A percentile compares a stretch with the other conserved stretches of the same genome.
phyloP scores from a whole-genome alignment of 2,329 filamentous ascomycete genomes.

The Ophiostoma piceae region DNA sequence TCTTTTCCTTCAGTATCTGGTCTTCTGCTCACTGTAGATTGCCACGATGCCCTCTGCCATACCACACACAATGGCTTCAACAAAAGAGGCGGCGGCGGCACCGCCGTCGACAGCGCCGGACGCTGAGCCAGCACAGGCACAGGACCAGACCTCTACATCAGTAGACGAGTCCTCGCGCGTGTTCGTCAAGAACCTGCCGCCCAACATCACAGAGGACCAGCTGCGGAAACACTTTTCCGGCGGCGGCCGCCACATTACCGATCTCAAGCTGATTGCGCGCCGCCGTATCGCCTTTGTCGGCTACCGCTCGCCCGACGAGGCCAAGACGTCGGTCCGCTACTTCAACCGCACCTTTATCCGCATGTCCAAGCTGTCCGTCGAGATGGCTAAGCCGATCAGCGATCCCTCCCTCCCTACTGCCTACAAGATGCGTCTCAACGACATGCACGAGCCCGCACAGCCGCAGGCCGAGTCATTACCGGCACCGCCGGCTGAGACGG shows the following conservation, averaged over 20 bases:
- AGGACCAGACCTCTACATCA: not conserved
- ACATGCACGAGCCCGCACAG: constrained; percentile 9
- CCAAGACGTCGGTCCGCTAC: constrained; percentile 79
- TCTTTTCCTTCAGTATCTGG: constrained; percentile 2
- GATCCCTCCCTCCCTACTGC: constrained; percentile 39
- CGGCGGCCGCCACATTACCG: constrained; percentile 70
- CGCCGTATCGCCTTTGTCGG: constrained; percentile 94
- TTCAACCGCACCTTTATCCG: constrained; percentile 94
- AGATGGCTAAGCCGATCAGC: constrained; percentile 67
- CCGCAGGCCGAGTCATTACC: not conserved
- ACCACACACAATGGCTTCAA: constrained; percentile 19
- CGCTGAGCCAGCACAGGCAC: not conserved
- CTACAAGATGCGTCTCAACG: constrained; percentile 23
- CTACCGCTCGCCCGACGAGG: constrained; percentile 77
- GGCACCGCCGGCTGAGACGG: constrained; percentile 29
- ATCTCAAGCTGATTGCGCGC: constrained; percentile 84
- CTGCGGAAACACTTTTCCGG: constrained; percentile 83
- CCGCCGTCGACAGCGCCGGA: constrained; percentile 12
- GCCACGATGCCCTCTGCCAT: constrained; percentile 24
- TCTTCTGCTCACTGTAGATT: constrained; percentile 16
- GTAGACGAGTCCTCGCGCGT: constrained; percentile 56
- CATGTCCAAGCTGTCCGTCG: constrained; percentile 89
- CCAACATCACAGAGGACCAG: constrained; percentile 75
- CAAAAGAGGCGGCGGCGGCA: constrained; percentile 13
- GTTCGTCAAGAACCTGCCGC: constrained; percentile 79